phyloP scores from a whole-genome alignment of 164 flowering plant species.

The Magnolia changhungtana region DNA sequence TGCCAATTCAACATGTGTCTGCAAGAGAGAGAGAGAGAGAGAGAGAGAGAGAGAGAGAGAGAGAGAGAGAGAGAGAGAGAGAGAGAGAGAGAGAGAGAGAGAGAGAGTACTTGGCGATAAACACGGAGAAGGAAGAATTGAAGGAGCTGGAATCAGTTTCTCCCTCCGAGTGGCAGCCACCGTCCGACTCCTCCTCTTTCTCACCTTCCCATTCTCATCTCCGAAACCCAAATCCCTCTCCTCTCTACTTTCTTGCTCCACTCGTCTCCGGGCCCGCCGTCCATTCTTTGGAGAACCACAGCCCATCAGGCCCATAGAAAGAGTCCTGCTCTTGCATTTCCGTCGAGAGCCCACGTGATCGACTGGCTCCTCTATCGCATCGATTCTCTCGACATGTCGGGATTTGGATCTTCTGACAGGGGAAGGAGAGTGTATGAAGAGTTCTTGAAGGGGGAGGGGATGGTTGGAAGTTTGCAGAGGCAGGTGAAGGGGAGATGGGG shows the following conservation, averaged over 20 bases:
- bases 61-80: background rate
- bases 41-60: background rate
- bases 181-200: conserved; percentile 45
- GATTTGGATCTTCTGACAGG: conserved; percentile 46
- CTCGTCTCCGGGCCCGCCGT: conserved; percentile 46
- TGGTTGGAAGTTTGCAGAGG: conserved; percentile 21
- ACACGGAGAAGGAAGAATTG: conserved; percentile 32
- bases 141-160: conserved; percentile 35
- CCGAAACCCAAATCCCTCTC: conserved; percentile 50
- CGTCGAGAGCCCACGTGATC: conserved; percentile 40
- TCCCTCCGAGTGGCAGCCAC: conserved; percentile 46
- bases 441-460: conserved; percentile 41
- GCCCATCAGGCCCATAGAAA: conserved; percentile 32
- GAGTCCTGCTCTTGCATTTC: conserved; percentile 41
- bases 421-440: conserved; percentile 67
- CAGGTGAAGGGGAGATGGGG: conserved; percentile 15
- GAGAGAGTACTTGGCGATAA: conserved; percentile 40
- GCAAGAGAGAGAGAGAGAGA: too few relatives aligned
- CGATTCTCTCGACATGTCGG: conserved; percentile 46
- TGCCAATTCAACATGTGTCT: too few relatives aligned
- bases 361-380: conserved; percentile 36
- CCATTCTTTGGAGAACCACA: conserved; percentile 58
- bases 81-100: background rate
- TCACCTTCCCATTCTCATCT: conserved; percentile 53
- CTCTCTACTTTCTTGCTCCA: conserved; percentile 48